A percentile compares a stretch with the other conserved stretches of the same genome.
Evolutionary conservation across 176 grass and related monocot genomes (phyloP).

Genomic region (Zea luxurians): DNA sequence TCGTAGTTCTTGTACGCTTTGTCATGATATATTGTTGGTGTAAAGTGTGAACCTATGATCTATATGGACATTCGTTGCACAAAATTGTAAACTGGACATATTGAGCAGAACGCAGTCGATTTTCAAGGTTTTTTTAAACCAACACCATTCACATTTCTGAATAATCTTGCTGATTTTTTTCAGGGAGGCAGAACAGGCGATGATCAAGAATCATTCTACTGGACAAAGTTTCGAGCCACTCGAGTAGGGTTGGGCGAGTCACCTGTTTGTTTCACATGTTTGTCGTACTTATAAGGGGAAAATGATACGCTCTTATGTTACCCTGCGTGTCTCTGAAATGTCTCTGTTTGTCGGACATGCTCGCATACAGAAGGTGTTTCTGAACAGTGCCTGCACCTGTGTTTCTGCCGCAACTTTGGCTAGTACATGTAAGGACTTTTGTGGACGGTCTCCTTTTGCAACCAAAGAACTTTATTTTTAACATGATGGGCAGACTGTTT

Average conservation of each 20-base stretch:
- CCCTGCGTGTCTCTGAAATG: neutral
- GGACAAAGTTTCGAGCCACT: neutral
- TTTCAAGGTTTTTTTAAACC: neutral
- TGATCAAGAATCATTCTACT: conserved; percentile 34
- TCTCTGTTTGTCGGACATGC: neutral
- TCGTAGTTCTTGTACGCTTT: neutral
- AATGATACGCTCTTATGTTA: neutral
- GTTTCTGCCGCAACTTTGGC: neutral
- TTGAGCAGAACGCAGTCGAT: neutral
- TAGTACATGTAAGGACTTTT: neutral
- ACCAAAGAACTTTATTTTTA: neutral
- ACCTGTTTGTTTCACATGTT: neutral
- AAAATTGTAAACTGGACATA: neutral
- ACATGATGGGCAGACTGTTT: neutral
- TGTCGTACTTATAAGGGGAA: neutral
- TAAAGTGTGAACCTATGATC: neutral
- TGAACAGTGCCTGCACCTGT: neutral
- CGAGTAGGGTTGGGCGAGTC: neutral
- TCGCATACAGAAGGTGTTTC: neutral
- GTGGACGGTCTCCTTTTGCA: neutral
- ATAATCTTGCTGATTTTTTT: neutral
- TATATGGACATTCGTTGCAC: neutral
- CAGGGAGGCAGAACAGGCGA: conserved; percentile 34
- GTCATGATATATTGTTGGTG: neutral
- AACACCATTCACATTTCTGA: neutral